Evolutionary conservation across 2,329 filamentous ascomycete species (phyloP), one percentile per base, ranked within the genome.

Genomic region (Pyrenochaeta sp.): DNA sequence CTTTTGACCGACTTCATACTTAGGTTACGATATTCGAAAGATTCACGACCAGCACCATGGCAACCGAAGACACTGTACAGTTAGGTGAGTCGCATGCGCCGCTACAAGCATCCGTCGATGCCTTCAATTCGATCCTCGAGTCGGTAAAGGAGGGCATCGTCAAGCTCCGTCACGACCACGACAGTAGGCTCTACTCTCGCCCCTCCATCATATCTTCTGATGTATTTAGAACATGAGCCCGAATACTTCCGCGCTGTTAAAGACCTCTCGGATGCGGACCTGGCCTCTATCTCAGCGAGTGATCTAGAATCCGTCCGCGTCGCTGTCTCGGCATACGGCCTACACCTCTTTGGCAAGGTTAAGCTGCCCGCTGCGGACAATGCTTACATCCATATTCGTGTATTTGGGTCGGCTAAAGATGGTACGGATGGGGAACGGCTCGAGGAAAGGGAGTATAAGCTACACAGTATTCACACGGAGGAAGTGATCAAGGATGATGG

Each of bases 221-320:
- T 46, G 8, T n/a, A 8, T 22, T 3, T 47, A 76, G 73, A 73
- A 55, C 75, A 79, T 54, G 75, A 77, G 48, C 72, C 73, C 7
- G 72, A 75, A 45, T 78, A 78, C 61, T 79, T 78, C 56, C 60
- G 62, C 39, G 64, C 68, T 5, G 73, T 78, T 50, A 80, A 80
- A 45, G 53, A 67, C 22, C 72, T 84, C 10, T 75, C 78, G 24
- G 78, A 81, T 48, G 67, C 72, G 10, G 72, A 77, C 0, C 68
- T 77, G 22, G 54, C 62, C 22, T 68, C 69, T 10, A 75, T 77
- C 60, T 58, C 66, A 2, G 45, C 66, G 25, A 54, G 52, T 13
- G 64, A 74, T 46, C 65, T 76, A 42, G 64, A 67, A 13, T 51
- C 58, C 10, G 72, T 76, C 12, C 72, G 73, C 39, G 71, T 71